Base-by-base conservation (phyloP, 805 yeast species). In the Suhomyces prunicola region DNA sequence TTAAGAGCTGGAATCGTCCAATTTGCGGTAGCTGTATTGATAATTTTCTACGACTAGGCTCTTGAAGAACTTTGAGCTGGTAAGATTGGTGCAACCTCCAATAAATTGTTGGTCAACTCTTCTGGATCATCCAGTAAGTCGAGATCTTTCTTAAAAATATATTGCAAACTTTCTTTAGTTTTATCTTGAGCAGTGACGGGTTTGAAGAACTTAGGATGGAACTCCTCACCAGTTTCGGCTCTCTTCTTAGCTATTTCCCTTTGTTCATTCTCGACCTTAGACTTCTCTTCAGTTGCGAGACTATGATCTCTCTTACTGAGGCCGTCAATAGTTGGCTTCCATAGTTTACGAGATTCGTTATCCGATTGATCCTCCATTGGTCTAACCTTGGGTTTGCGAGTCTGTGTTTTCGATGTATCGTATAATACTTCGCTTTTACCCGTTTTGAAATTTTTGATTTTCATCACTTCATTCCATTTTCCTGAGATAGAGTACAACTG, bases 381-480 rank as follows among this genome's bases (percentile, higher is more conserved):
- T 61, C 96, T 85, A 5, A 88, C 96, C 51, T 72, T 72, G 27
- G 98, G 97, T 51, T 72, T 74, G 31, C 72, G 57, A 1, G 85
- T 84, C 1, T 58, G 60, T 2, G 89, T 78, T 26, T 73, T 73
- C n/a, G 61, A 60, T 4, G 94, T 84, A 49, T 75, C 77, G 47
- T 57, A 69, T 4, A 70, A 57, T 5, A 73, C 65, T 54, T 80
- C 79, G 52, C 80, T 72, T 31, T 80, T 73, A 3, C 77, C 77
- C 0, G 82, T 78, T 57, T 84, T 77, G 8, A 47, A 24, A 24
- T 64, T 54, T 63, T 83, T 86, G 47, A 91, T 81, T 52, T 84
- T 79, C 81, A 94, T 85, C 1, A 84, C 74, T 56, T 86, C 97
- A 70, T 91, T 90, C 99, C 99, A 94, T 70, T 94, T 19, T 19